A percentile compares a stretch with the other conserved stretches of the same genome.
phyloP scores from a whole-genome alignment of 164 flowering plant genomes.

The Saururus chinensis region DNA sequence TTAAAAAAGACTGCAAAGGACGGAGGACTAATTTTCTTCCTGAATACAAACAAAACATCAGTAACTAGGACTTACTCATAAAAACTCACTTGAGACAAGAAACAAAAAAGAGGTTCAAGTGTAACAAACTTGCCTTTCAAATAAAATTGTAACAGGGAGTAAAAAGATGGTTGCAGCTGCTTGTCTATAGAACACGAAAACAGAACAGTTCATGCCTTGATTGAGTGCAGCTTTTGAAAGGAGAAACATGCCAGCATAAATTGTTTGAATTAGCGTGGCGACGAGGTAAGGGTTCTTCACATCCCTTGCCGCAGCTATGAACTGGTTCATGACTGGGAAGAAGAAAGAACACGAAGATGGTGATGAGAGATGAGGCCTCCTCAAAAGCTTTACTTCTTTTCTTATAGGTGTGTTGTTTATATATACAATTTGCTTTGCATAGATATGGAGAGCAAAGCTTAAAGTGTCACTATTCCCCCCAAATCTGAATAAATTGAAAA shows the following conservation, averaged over 20 bases:
- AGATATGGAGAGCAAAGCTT: no score
- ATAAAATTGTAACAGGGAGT: slow-evolving; percentile 6
- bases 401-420: no score
- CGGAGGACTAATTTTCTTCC: slow-evolving; percentile 44
- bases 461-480: no score
- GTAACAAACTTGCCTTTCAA: slow-evolving; percentile 4
- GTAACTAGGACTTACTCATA: no score
- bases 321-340: not conserved
- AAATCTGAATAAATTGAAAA: no score
- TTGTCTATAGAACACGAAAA: slow-evolving; percentile 17
- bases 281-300: slow-evolving; percentile 13
- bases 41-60: slow-evolving; percentile 3
- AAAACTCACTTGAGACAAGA: no score
- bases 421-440: no score
- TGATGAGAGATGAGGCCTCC: not conserved
- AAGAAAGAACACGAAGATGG: not conserved
- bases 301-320: slow-evolving; percentile 3
- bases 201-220: slow-evolving; percentile 13
- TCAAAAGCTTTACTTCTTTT: no score
- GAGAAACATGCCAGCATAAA: slow-evolving; percentile 19
- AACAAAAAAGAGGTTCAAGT: no score
- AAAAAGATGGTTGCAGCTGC: slow-evolving; percentile 12
- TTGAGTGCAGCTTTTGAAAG: slow-evolving; percentile 17
- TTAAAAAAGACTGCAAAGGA: slow-evolving; percentile 37
- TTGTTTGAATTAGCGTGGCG: slow-evolving; percentile 8